phyloP scores from a whole-genome alignment of 1,139 yeast genomes.

The Geotrichum bryndzae region DNA sequence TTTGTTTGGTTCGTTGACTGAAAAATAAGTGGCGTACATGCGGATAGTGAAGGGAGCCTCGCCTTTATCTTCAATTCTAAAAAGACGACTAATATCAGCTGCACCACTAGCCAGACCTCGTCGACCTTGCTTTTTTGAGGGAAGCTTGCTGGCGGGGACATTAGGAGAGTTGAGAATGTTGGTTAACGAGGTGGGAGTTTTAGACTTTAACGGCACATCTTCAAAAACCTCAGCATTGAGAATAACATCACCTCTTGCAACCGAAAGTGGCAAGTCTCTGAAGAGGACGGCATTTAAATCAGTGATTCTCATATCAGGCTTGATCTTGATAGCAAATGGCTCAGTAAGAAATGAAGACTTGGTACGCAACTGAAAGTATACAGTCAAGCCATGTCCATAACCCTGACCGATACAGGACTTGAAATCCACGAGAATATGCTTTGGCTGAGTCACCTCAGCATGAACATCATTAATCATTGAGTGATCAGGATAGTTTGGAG shows the following conservation, averaged over 20 bases:
- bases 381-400: constrained; percentile 59
- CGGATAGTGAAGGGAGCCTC: constrained; percentile 65
- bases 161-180: constrained; percentile 2
- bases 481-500: constrained; percentile 59
- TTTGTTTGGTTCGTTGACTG: constrained; percentile 27
- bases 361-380: constrained; percentile 66
- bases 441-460: constrained; percentile 46
- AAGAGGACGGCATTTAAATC: constrained; percentile 77
- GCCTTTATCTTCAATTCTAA: constrained; percentile 59
- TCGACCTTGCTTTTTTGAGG: constrained; percentile 39
- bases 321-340: constrained; percentile 67
- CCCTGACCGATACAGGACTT: constrained; percentile 55
- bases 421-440: constrained; percentile 75
- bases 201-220: constrained; percentile 25
- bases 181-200: constrained; percentile 12
- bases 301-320: constrained; percentile 53
- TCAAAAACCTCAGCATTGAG: constrained; percentile 33
- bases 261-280: constrained; percentile 68
- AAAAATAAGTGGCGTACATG: constrained; percentile 62
- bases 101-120: constrained; percentile 88
- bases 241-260: constrained; percentile 29
- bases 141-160: constrained; percentile 1
- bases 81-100: constrained; percentile 74
- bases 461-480: constrained; percentile 31
- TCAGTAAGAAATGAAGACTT: constrained; percentile 64